Percentiles rank a stretch among this genome's conserved stretches.
phyloP scores from a whole-genome alignment of 140 eudicot genomes.

The Cichorium intybus region DNA sequence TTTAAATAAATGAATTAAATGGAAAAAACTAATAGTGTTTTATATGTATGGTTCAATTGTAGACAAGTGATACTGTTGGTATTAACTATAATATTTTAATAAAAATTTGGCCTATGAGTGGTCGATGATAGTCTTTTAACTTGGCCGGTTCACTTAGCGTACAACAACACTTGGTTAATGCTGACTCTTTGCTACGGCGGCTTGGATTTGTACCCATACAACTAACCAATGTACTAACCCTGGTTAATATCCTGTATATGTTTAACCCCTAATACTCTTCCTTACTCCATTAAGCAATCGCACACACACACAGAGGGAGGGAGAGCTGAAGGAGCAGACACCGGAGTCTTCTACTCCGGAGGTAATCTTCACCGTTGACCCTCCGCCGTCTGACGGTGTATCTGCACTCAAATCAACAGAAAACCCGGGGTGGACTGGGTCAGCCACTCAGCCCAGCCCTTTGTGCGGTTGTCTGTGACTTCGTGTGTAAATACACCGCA shows the following conservation, averaged over 20 bases:
- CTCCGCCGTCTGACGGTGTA: not conserved
- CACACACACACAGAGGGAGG: not conserved
- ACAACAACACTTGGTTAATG: no score
- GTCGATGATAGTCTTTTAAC: no score
- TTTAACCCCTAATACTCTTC: conserved; percentile 3
- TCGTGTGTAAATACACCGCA: conserved; percentile 8
- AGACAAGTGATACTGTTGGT: no score
- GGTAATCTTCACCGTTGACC: conserved; percentile 18
- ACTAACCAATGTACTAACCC: conserved; percentile 19
- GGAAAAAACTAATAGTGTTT: no score
- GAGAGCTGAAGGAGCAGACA: conserved; percentile 12
- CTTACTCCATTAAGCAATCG: conserved; percentile 11
- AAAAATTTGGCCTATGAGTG: no score
- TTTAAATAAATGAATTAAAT: no score
- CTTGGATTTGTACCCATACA: not conserved
- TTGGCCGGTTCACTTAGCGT: no score
- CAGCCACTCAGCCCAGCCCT: conserved; percentile 31
- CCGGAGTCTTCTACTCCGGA: conserved; percentile 36
- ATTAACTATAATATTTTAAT: no score
- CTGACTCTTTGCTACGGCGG: no score
- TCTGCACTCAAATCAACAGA: conserved; percentile 16
- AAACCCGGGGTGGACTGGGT: conserved; percentile 14
- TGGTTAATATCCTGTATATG: not conserved
- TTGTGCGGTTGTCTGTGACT: conserved; percentile 1
- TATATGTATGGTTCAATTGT: no score